Base-by-base conservation (phyloP, 768 basidiomycete species). In the Suillus tomentosus region DNA sequence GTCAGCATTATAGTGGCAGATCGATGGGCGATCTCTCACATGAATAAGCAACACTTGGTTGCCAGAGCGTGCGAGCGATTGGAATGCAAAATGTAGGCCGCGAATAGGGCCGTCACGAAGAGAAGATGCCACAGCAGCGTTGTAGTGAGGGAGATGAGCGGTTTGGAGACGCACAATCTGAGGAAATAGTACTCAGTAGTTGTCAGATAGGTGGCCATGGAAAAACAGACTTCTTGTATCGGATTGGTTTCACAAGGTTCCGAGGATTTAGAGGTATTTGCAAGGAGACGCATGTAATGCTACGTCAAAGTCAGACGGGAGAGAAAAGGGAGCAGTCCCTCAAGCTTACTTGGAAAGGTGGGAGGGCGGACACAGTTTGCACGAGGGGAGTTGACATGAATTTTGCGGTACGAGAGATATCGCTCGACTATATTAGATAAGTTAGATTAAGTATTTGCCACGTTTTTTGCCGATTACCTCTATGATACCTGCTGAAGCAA, bases 131-230 rank as follows among this genome's bases (percentile, higher is more conserved):
- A 92, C 77, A 0, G 91, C 91, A 24, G 85, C 82, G 67, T 92
- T 91, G 72, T 86, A 92, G 5, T 91, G 85, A 0, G 87, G 84
- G 6, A 92, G 81, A 70, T 91, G 87, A 1, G 91, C 91, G 0
- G 89, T 89, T 75, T 92, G 91, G 14, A 91, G 77, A n/a, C 90
- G 84, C 0, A 92, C 86, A 62, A 92, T 87, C 86, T 90, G 15
- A 67, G 65, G n/a, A 13, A 55, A 24, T 15, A 27, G 19, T 24
- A 24, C 1, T 43, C 19, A 31, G 19, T 10, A 24, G 17, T 10
- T 34, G 13, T 5, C 47, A 13, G 27, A 17, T 39, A 60, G 27
- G 8, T 42, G 31, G 17, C 11, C 60, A 34, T 31, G 22, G 14
- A 62, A 45, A 43, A 54, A 64, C 71, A 43, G 57, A 81, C 85